Evolutionary conservation across 352 stramenopile genomes (phyloP).

Genomic region (Thalassiosira mediterranea): DNA sequence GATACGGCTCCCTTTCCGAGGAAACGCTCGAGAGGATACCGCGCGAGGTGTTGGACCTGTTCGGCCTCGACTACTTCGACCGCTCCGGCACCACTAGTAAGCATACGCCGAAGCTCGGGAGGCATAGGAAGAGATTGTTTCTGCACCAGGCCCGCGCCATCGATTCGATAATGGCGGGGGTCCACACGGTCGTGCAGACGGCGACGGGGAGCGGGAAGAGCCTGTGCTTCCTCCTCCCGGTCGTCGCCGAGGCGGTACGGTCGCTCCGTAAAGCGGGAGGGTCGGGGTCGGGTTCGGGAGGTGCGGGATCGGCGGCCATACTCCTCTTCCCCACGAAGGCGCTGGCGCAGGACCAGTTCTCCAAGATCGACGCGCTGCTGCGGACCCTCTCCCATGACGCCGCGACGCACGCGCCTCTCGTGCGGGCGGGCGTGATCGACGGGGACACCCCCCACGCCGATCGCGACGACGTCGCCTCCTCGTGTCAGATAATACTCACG

Average conservation of each 20-base stretch:
- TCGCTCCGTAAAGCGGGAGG: constrained; percentile 29
- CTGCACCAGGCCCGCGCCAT: constrained; percentile 91
- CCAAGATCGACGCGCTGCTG: constrained; percentile 87
- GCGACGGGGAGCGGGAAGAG: constrained; percentile 96
- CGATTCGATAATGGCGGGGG: constrained; percentile 85
- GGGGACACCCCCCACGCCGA: constrained; percentile 92
- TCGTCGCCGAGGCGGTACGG: constrained; percentile 84
- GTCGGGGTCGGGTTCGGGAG: neutral
- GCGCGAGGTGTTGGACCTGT: constrained; percentile 38
- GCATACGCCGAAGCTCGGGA: neutral
- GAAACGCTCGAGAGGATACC: constrained; percentile 49
- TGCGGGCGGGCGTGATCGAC: constrained; percentile 85
- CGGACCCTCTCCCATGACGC: constrained; percentile 28
- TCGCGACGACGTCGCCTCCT: constrained; percentile 86
- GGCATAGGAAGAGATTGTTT: constrained; percentile 84
- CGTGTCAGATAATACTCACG: constrained; percentile 95
- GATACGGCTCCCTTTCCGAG: constrained; percentile 46
- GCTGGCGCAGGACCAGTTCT: constrained; percentile 96
- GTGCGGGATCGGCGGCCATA: constrained; percentile 85
- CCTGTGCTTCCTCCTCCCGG: constrained; percentile 95
- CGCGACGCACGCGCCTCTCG: constrained; percentile 30
- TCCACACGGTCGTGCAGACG: constrained; percentile 94
- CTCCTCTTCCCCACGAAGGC: constrained; percentile 98
- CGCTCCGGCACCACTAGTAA: neutral
- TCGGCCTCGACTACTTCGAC: constrained; percentile 33